These are phyloP conservation scores for Eucalyptus erythrocorys DNA, from an alignment of 345 rosid genomes.

Conservation along the genomic window DNA sequence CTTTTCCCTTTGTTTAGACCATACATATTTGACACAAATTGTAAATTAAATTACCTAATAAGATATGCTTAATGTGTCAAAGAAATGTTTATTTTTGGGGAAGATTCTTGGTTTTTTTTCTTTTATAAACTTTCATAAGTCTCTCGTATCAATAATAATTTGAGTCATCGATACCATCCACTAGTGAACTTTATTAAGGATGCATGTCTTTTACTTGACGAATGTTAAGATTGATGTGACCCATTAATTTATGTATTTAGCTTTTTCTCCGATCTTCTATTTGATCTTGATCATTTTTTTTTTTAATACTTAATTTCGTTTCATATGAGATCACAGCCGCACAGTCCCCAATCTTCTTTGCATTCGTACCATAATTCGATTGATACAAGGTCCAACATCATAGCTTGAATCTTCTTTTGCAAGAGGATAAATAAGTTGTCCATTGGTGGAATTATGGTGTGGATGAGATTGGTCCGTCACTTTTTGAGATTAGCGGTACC, in stretches of 20 bases:
- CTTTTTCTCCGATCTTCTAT: rapidly evolving
- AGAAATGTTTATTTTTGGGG: neutral
- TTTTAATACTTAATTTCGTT: neutral
- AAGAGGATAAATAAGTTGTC: neutral
- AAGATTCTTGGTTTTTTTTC: neutral
- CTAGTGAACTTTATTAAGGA: neutral
- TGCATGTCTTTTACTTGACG: neutral
- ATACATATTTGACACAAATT: neutral
- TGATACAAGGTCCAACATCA: neutral
- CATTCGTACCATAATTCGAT: neutral
- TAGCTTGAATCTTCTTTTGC: neutral
- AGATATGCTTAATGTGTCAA: neutral
- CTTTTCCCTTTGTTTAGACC: neutral
- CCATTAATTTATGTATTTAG: neutral
- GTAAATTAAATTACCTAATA: no score
- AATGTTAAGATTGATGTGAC: neutral
- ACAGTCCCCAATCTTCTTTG: neutral
- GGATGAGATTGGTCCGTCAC: no score
- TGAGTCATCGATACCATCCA: neutral
- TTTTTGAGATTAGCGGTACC: no score
- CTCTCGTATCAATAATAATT: neutral
- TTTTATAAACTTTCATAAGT: no score
- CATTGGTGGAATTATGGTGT: no score
- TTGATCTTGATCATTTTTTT: neutral
- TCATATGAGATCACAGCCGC: neutral